Evolutionary conservation across 1,139 yeast species (phyloP), one percentile per base, ranked within the genome.

Genomic region (Debaryomyces fabryi): DNA sequence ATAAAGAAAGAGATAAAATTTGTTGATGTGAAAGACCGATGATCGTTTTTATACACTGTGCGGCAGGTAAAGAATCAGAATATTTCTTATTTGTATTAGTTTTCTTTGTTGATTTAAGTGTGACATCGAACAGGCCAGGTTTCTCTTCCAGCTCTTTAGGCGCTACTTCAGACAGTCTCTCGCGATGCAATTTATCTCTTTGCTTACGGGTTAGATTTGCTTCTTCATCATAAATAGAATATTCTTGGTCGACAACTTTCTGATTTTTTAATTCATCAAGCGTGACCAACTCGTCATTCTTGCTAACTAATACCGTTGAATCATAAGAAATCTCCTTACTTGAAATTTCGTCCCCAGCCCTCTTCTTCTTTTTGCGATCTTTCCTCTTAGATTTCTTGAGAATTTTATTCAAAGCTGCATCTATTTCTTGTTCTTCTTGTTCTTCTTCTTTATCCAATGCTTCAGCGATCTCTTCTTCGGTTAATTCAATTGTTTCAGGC

Each of bases 1-100:
- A 59, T 24, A 62, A 53, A 27, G 65, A 68, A 34, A 72, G 62
- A 37, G 63, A 64, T 47, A 69, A 59, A 23, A 74, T 69, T 49
- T 74, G 79, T 43, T 63, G 59, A 50, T 71, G 72, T 2, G 72
- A 65, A 41, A 74, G 62, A 0, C 79, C 79, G 52, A 73, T 68
- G 35, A 75, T 73, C 12, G 78, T 72, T 49, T 69, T 72, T 39
- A 62, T 66, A 1, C 78, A 73, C 35, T 55, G 63, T 25, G 72
- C 62, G 46, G 63, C 69, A 1, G 77, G 73, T 33, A 74, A 58
- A 39, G 65, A 63, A 48, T 68, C 73, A 2, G 68, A 52, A 46
- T 63, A 67, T 45, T 63, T 65, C 41, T 65, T 64, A 44, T 65
- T 70, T 40, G 64, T 52, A 45, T 64, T 64, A 12, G 64, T 56